Percentiles rank a stretch among this genome's conserved stretches.
Evolutionary conservation across 495 filamentous ascomycete genomes (phyloP).

Genomic region (Talaromyces adpressus): DNA sequence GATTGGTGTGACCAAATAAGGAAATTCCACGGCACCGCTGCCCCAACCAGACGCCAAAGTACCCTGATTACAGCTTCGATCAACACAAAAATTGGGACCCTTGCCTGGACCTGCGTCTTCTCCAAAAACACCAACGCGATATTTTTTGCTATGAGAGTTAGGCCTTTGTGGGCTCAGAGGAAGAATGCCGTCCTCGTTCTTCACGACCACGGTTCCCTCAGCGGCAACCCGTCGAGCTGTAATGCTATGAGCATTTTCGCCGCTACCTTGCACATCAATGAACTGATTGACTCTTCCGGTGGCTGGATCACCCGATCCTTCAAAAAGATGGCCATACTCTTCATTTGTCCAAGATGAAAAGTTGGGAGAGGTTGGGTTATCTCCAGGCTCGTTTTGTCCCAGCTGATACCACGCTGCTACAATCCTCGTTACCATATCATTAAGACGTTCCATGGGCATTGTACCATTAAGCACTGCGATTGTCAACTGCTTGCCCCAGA

Average conservation of each 20-base stretch:
- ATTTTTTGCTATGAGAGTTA: conserved; percentile 31
- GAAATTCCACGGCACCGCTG: conserved; percentile 80
- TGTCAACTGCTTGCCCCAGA: conserved; percentile 77
- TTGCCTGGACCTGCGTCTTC: conserved; percentile 68
- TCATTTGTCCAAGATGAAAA: conserved; percentile 88
- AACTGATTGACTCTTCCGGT: conserved; percentile 68
- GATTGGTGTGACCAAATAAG: conserved; percentile 67
- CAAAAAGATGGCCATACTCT: conserved; percentile 54
- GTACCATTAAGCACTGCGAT: conserved; percentile 74
- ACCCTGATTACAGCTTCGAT: conserved; percentile 75
- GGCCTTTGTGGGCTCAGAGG: conserved; percentile 54
- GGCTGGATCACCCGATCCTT: conserved; percentile 52
- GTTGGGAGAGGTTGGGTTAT: conserved; percentile 68
- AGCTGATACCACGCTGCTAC: conserved; percentile 92
- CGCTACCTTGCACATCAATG: conserved; percentile 58
- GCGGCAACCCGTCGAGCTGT: conserved; percentile 68
- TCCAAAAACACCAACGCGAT: conserved; percentile 71
- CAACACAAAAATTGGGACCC: conserved; percentile 69
- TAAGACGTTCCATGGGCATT: conserved; percentile 71
- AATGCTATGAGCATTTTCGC: conserved; percentile 56
- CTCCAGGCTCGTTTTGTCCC: conserved; percentile 64
- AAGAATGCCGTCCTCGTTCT: conserved; percentile 60
- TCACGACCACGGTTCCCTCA: conserved; percentile 81
- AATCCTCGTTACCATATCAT: conserved; percentile 91
- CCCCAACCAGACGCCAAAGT: conserved; percentile 88